Percentiles rank a stretch among this genome's conserved stretches.
These are phyloP conservation scores for Apophysomyces variabilis DNA, from an alignment of 371 early-diverging fungal species.

Conservation along the genomic window DNA sequence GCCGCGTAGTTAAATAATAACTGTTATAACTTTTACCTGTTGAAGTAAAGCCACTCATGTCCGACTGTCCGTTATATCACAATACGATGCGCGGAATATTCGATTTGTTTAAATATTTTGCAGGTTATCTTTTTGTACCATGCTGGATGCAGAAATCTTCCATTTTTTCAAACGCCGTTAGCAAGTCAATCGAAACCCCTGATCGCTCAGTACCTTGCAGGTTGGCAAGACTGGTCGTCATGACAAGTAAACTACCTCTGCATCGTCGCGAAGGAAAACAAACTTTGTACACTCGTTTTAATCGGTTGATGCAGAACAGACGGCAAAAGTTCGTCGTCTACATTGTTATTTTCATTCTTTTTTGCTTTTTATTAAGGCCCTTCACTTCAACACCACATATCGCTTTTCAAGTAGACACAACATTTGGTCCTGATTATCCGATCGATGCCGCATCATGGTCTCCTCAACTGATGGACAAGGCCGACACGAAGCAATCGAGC, in stretches of 20 bases:
- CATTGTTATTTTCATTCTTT: background rate
- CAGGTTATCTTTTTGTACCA: no score
- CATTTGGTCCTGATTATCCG: background rate
- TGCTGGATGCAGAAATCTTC: no score
- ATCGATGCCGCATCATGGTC: constrained; percentile 3
- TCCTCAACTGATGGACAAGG: background rate
- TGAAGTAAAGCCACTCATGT: no score
- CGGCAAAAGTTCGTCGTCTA: constrained; percentile 1
- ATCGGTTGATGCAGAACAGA: background rate
- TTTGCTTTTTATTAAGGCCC: background rate
- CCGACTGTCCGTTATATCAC: no score
- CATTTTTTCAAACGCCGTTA: no score
- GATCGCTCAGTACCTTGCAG: background rate
- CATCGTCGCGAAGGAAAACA: constrained; percentile 7
- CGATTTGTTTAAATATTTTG: no score
- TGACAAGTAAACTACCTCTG: constrained; percentile 8
- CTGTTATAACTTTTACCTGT: no score
- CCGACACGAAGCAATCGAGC: constrained; percentile 23
- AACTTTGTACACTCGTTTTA: background rate
- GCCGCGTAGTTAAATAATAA: no score
- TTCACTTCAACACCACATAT: constrained; percentile 2
- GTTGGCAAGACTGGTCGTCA: constrained; percentile 6
- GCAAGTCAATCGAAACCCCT: background rate
- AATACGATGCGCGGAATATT: no score
- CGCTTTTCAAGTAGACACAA: background rate